Base-by-base conservation (phyloP, 2,329 filamentous ascomycete species). In the Falciphora oryzae region DNA sequence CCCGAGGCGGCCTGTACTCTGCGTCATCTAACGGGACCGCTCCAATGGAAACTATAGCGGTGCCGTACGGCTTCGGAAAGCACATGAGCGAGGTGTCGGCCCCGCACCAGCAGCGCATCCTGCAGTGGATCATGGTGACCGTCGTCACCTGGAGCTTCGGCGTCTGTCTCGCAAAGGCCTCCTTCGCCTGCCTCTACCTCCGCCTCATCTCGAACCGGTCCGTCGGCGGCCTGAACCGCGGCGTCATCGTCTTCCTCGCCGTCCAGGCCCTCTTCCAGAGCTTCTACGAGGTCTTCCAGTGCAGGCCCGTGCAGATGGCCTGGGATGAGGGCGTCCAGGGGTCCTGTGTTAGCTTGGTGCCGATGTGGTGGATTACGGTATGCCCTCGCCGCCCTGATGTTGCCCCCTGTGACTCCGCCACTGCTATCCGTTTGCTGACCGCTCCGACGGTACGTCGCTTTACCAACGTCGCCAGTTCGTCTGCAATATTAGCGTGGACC, bases 171-270 rank as follows among this genome's bases (percentile, higher is more conserved):
- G 67, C 64, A 50, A 68, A 67, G 62, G 59, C 60, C 5, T 65
- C 67, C 18, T 67, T 68, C 31, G 65, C 65, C 27, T 57, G 61
- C 14, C 44, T 68, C 38, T 68, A 68, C 18, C 57, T 68, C 16
- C 66, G 64, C 57, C 60, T 68, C 31, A 27, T 67, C 13, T 60
- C 62, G n/a, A 65, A 65, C 31, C 57, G 57, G 4, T 27, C 29
- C 14, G 60, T 61, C 8, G 35, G 59, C 7, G 25, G 35, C 8
- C 32, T 68, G 35, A 68, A 68, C 62, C 59, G 38, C 25, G 35
- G 61, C 28, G 14, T 67, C 25, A 57, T 67, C 5, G 60, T 38
- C 18, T 67, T 65, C 38, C 50, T 65, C 6, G 1, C 60, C 4
- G 31, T 57, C 35, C 65, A 68, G 64, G 64, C 64, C 27, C 25